A percentile compares a stretch with the other conserved stretches of the same genome.
These are phyloP conservation scores for Scalesia atractyloides DNA, from an alignment of 129 eudicot genomes.

Conservation along the genomic window DNA sequence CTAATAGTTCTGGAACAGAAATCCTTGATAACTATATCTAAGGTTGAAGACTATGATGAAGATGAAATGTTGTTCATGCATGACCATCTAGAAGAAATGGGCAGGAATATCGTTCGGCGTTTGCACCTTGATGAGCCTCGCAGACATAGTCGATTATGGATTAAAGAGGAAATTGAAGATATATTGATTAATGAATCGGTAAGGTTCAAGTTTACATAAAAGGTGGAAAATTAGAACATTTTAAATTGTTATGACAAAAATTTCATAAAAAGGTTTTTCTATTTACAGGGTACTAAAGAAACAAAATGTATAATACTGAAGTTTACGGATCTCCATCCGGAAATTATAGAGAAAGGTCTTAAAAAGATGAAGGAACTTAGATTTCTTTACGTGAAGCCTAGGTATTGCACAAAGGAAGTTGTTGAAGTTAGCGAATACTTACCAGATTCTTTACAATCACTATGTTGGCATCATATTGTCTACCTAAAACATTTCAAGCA, in stretches of 20 bases:
- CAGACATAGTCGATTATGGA: conserved; percentile 6
- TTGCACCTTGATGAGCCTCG: conserved; percentile 1
- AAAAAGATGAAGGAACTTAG: conserved; percentile 12
- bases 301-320: not conserved
- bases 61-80: not conserved
- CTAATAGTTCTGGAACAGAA: no score
- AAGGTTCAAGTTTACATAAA: not conserved
- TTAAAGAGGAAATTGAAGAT: not conserved
- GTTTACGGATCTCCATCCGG: not conserved
- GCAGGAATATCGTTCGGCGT: not conserved
- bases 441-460: not conserved
- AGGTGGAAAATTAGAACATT: not conserved
- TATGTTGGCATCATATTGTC: not conserved
- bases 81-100: conserved; percentile 23
- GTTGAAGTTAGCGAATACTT: not conserved
- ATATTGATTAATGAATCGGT: not conserved
- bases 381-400: not conserved
- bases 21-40: no score
- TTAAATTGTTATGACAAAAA: not conserved
- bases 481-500: conserved; percentile 1
- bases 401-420: not conserved
- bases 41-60: no score
- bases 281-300: conserved; percentile 15
- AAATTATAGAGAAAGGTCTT: not conserved
- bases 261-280: not conserved